phyloP scores from a whole-genome alignment of 2,329 filamentous ascomycete genomes.

The Stachybotrys chlorohalonatus region DNA sequence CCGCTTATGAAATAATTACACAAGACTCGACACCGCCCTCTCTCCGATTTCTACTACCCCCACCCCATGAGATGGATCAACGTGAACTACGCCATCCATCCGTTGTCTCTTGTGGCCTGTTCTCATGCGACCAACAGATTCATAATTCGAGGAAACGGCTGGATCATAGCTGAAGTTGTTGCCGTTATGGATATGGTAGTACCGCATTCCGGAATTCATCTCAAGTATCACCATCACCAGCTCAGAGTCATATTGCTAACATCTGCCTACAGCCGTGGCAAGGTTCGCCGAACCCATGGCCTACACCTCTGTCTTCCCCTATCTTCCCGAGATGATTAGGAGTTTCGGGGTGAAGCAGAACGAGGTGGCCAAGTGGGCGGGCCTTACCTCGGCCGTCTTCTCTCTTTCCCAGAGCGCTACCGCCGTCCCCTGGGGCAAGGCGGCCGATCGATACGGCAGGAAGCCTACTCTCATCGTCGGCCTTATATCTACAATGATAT shows the following conservation, averaged over 20 bases:
- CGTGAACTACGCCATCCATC: neutral
- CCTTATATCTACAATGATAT: conserved; percentile 69
- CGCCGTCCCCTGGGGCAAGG: conserved; percentile 65
- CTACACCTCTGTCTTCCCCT: conserved; percentile 63
- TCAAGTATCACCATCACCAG: conserved; percentile 3
- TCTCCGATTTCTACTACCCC: no score
- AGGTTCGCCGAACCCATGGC: conserved; percentile 69
- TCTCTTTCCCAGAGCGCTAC: conserved; percentile 63
- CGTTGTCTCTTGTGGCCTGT: conserved; percentile 5
- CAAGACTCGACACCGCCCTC: no score
- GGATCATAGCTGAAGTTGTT: neutral
- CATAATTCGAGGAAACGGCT: conserved; percentile 2
- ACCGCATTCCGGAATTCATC: neutral
- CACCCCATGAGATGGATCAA: no score
- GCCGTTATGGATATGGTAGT: no score
- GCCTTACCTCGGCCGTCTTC: conserved; percentile 62
- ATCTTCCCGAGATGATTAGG: conserved; percentile 72
- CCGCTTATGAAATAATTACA: neutral
- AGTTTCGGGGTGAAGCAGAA: conserved; percentile 64
- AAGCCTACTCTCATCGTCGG: conserved; percentile 74
- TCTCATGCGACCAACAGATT: conserved; percentile 10
- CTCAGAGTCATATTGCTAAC: neutral
- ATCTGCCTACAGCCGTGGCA: conserved; percentile 51
- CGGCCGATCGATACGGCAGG: conserved; percentile 70
- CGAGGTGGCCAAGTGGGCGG: conserved; percentile 74